These are phyloP conservation scores for Mycogone perniciosa DNA, from an alignment of 2,329 filamentous ascomycete genomes.

Conservation along the genomic window DNA sequence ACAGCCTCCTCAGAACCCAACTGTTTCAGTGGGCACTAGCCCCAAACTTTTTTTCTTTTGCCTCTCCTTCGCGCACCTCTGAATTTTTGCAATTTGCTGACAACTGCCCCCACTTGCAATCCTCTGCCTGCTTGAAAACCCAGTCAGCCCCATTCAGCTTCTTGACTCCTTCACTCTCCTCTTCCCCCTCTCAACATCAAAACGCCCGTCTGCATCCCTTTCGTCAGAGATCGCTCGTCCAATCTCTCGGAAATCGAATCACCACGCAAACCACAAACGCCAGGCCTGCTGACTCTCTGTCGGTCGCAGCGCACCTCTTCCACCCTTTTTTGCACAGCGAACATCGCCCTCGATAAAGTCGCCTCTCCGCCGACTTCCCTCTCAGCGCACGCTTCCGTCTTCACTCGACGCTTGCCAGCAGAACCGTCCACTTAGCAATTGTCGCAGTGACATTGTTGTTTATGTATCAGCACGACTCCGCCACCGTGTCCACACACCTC, in stretches of 20 bases:
- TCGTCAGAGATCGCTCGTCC: slow-evolving; percentile 7
- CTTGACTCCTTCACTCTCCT: slow-evolving; percentile 5
- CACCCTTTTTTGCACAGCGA: neutral
- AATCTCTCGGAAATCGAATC: slow-evolving; percentile 16
- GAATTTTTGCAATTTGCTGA: slow-evolving; percentile 6
- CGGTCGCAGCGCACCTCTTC: slow-evolving; percentile 16
- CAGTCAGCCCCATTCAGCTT: neutral
- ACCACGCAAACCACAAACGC: neutral
- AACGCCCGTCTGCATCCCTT: slow-evolving; percentile 2
- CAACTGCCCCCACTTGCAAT: slow-evolving; percentile 10
- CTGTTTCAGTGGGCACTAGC: too few relatives aligned
- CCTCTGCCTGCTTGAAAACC: slow-evolving; percentile 13
- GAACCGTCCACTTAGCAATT: slow-evolving; percentile 26
- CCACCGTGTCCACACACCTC: slow-evolving; percentile 91
- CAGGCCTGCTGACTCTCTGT: slow-evolving; percentile 13
- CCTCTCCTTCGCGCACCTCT: neutral
- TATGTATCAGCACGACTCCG: slow-evolving; percentile 97
- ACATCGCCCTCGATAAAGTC: neutral
- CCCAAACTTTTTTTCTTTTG: neutral
- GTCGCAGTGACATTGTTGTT: slow-evolving; percentile 51
- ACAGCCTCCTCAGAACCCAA: too few relatives aligned
- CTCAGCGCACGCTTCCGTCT: neutral
- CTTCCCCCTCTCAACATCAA: slow-evolving; percentile 3
- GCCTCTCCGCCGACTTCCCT: neutral
- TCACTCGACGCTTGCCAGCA: slow-evolving; percentile 4